These are phyloP conservation scores for Cercospora janseana DNA, from an alignment of 2,329 filamentous ascomycete genomes.

Conservation along the genomic window DNA sequence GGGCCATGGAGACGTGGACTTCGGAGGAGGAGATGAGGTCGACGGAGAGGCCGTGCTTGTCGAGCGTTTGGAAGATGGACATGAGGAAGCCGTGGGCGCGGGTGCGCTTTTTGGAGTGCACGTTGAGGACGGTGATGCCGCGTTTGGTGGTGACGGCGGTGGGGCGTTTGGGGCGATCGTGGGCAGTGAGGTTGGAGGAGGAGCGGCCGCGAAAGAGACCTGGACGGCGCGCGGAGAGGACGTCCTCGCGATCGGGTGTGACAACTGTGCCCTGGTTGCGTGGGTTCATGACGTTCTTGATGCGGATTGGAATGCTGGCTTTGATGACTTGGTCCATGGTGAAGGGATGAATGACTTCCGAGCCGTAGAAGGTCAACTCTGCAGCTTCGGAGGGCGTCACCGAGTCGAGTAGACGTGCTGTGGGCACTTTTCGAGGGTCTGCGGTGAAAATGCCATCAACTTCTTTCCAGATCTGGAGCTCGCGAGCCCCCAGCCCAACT, in stretches of 20 bases:
- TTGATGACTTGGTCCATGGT: slow-evolving; percentile 91
- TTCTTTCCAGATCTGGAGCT: slow-evolving; percentile 98
- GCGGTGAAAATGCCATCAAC: slow-evolving; percentile 91
- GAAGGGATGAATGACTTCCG: slow-evolving; percentile 96
- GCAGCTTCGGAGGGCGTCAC: slow-evolving; percentile 95
- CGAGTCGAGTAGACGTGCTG: slow-evolving; percentile 78
- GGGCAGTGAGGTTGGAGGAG: slow-evolving; percentile 39
- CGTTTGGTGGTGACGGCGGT: slow-evolving; percentile 91
- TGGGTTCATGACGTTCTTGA: slow-evolving; percentile 90
- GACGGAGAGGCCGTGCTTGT: slow-evolving; percentile 82
- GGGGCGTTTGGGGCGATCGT: slow-evolving; percentile 49
- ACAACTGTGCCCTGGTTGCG: slow-evolving; percentile 76
- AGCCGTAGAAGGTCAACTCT: slow-evolving; percentile 72
- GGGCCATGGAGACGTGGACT: slow-evolving; percentile 95
- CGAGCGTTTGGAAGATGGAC: slow-evolving; percentile 86
- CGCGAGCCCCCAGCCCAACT: slow-evolving; percentile 79
- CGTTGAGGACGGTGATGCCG: slow-evolving; percentile 93
- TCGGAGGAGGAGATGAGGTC: slow-evolving; percentile 96
- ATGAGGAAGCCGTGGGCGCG: slow-evolving; percentile 96
- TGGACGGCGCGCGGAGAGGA: slow-evolving; percentile 53
- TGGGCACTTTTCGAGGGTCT: slow-evolving; percentile 86
- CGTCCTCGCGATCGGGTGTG: slow-evolving; percentile 67
- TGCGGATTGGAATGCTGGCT: slow-evolving; percentile 79
- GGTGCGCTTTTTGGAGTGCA: slow-evolving; percentile 95
- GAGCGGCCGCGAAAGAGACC: slow-evolving; percentile 52